A percentile compares a stretch with the other conserved stretches of the same genome.
phyloP scores from a whole-genome alignment of 2,329 filamentous ascomycete genomes.

The Phialophora chinensis region DNA sequence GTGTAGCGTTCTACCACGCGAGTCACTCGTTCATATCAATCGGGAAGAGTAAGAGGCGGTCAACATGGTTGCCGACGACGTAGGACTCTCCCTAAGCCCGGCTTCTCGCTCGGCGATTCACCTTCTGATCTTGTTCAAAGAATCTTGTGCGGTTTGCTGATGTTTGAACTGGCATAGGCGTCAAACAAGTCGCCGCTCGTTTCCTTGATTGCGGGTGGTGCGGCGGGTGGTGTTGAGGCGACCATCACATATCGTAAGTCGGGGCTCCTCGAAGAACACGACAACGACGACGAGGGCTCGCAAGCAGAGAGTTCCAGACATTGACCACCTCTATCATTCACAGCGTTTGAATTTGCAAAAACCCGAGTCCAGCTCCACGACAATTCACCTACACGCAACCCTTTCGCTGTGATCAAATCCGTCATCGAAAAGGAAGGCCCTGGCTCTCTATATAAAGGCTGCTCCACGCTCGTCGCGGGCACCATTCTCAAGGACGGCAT shows the following conservation, averaged over 20 bases:
- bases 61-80: conserved; percentile 29
- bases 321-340: neutral
- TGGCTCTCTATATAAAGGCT: conserved; percentile 67
- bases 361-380: conserved; percentile 64
- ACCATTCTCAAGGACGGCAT: conserved; percentile 69
- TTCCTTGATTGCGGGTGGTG: conserved; percentile 58
- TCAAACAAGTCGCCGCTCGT: conserved; percentile 45
- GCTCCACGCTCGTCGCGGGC: conserved; percentile 64
- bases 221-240: conserved; percentile 62
- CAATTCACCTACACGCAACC: conserved; percentile 58
- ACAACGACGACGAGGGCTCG: neutral
- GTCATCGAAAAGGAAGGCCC: conserved; percentile 64
- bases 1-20: neutral
- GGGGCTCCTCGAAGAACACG: neutral
- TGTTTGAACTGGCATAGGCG: conserved; percentile 5
- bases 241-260: conserved; percentile 49
- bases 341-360: conserved; percentile 71
- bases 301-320: neutral
- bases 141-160: neutral
- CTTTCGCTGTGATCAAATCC: conserved; percentile 61
- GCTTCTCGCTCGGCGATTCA: conserved; percentile 1
- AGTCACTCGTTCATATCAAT: neutral
- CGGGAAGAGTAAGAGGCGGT: neutral
- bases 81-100: conserved; percentile 9
- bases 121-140: neutral